These are phyloP conservation scores for Aspergillus melleus DNA, from an alignment of 2,329 filamentous ascomycete genomes.

Conservation along the genomic window DNA sequence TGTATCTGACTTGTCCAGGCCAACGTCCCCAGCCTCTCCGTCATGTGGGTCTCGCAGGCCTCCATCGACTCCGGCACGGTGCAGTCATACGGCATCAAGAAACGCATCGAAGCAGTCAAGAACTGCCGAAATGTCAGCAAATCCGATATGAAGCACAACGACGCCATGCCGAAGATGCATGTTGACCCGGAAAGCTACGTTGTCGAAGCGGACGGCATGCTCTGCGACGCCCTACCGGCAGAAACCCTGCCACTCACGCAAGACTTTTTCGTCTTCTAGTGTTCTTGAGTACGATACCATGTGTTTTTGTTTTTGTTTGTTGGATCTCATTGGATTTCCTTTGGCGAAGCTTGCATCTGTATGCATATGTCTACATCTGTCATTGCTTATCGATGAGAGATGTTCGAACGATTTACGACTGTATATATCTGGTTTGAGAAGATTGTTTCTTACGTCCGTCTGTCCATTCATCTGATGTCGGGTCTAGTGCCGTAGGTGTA, in stretches of 20 bases:
- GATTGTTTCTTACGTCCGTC: background rate
- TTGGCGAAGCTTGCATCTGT: background rate
- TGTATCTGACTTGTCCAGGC: conserved; percentile 36
- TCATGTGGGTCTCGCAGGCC: conserved; percentile 79
- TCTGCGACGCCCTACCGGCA: conserved; percentile 73
- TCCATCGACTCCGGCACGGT: conserved; percentile 68
- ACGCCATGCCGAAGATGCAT: conserved; percentile 78
- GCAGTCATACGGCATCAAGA: conserved; percentile 71
- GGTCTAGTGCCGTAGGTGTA: too few species aligned
- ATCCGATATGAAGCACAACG: conserved; percentile 87
- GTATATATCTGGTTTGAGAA: background rate
- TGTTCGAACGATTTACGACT: background rate
- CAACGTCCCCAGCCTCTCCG: conserved; percentile 67
- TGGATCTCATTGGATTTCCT: background rate
- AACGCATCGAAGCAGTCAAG: conserved; percentile 76
- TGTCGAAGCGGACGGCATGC: conserved; percentile 78
- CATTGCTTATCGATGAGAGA: background rate
- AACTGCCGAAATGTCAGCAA: conserved; percentile 75
- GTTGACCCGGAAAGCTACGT: conserved; percentile 89
- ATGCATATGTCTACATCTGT: background rate
- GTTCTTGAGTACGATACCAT: background rate
- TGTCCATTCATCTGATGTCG: too few species aligned
- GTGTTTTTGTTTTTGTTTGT: background rate
- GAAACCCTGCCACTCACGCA: conserved; percentile 73
- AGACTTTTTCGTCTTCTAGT: conserved; percentile 32